Evolutionary conservation across 345 rosid species (phyloP), one percentile per base, ranked within the genome.

Genomic region (Nephelium lappaceum): DNA sequence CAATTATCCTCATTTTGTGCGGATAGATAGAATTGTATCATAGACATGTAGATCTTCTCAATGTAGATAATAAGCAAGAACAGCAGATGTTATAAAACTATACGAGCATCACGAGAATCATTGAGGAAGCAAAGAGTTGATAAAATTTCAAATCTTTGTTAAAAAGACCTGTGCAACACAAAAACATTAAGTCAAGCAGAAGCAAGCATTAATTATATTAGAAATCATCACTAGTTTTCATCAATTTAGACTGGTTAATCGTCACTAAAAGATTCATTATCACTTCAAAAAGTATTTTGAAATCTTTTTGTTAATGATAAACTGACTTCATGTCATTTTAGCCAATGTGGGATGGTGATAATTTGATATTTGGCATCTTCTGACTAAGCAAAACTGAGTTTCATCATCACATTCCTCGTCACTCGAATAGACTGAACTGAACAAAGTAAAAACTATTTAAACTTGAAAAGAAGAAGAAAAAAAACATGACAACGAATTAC

Each of bases 141-240:
- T 81, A 78, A 77, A 75, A 61, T 67, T 71, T 74, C 76, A 72
- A 66, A 63, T 78, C 77, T 36, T 87, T 85, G 42, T 72, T 57
- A 80, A 83, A 87, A 43, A 86, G 87, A 81, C 93, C 97, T 92
- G 90, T 82, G 3, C 82, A 77, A 72, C 66, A 42, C 6, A 75
- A 57, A 62, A 61, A 10, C 0, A 15, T 23, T 18, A n/a, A 24
- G 69, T 81, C 69, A 39, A 64, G 19, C 51, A n/a, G 51, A 25
- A 61, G 68, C 36, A 45, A 68, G 1, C 14, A 21, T 53, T 72
- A 4, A 31, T 31, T 31, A 31, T 58, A 36, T 42, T 53, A 53
- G n/a, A 27, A 42, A 24, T 42, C 67, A 61, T 38, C 2, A 11
- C 8, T 7, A 21, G 15, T 18, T 38, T 45, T 21, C 25, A 43